These are phyloP conservation scores for Phytophthora parvispora DNA, from an alignment of 352 stramenopile species.

Conservation along the genomic window DNA sequence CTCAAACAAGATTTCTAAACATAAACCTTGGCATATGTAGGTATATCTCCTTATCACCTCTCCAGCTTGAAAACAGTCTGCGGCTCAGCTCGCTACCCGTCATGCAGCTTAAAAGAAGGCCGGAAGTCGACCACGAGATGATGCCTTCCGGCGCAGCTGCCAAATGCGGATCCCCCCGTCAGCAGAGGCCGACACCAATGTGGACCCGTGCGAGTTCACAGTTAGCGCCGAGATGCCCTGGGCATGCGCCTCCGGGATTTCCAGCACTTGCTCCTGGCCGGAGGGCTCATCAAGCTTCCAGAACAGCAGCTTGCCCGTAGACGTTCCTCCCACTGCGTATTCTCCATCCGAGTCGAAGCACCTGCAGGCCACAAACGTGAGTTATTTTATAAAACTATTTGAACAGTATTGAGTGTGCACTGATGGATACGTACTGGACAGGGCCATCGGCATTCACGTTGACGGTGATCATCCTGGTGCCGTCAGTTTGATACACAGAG, in stretches of 20 bases:
- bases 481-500: slow-evolving; percentile 70
- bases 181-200: slow-evolving; percentile 63
- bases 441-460: slow-evolving; percentile 68
- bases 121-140: slow-evolving; percentile 55
- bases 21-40: slow-evolving; percentile 4
- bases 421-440: slow-evolving; percentile 55
- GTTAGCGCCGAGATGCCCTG: slow-evolving; percentile 71
- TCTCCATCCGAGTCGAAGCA: slow-evolving; percentile 86
- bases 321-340: slow-evolving; percentile 79
- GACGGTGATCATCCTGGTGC: slow-evolving; percentile 66
- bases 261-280: slow-evolving; percentile 71
- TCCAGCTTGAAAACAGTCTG: not conserved
- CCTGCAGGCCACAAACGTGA: slow-evolving; percentile 31
- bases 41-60: not conserved
- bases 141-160: slow-evolving; percentile 73
- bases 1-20: slow-evolving; percentile 4
- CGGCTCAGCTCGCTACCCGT: not conserved
- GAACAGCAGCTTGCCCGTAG: slow-evolving; percentile 81
- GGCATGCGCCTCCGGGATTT: slow-evolving; percentile 78
- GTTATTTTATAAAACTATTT: no score
- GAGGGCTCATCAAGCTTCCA: slow-evolving; percentile 86
- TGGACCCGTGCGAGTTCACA: slow-evolving; percentile 67
- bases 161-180: slow-evolving; percentile 85
- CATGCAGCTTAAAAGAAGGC: slow-evolving; percentile 60
- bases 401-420: no score